A percentile compares a stretch with the other conserved stretches of the same genome.
Evolutionary conservation across 1,139 yeast genomes (phyloP).

Genomic region (Groenewaldozyma sp.): DNA sequence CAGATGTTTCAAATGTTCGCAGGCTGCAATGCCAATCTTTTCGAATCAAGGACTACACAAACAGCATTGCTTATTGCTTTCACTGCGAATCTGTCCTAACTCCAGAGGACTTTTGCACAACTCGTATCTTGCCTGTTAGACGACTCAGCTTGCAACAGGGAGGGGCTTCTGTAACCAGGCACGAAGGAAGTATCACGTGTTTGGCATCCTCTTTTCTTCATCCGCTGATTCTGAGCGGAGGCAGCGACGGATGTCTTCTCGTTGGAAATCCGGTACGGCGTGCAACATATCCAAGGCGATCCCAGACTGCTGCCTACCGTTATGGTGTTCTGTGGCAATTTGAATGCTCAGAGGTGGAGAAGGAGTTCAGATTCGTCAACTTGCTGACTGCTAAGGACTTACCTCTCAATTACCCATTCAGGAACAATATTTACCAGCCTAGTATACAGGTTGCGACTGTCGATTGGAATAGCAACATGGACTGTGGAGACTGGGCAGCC

Average conservation of each 20-base stretch:
- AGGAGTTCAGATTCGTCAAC: slow-evolving; percentile 32
- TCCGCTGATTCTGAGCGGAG: slow-evolving; percentile 54
- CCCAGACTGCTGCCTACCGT: slow-evolving; percentile 23
- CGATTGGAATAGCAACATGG: slow-evolving; percentile 52
- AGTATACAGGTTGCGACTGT: slow-evolving; percentile 45
- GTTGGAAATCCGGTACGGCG: slow-evolving; percentile 37
- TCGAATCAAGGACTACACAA: slow-evolving; percentile 30
- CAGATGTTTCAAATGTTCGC: slow-evolving; percentile 36
- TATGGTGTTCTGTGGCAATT: slow-evolving; percentile 23
- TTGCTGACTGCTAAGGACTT: slow-evolving; percentile 17
- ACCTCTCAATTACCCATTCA: slow-evolving; percentile 17
- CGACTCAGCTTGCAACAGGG: slow-evolving; percentile 26
- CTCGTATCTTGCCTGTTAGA: slow-evolving; percentile 32
- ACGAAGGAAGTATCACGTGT: slow-evolving; percentile 33
- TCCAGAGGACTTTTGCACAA: slow-evolving; percentile 35
- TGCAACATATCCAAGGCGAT: slow-evolving; percentile 34
- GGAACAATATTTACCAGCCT: slow-evolving; percentile 36
- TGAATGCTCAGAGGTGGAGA: slow-evolving; percentile 16
- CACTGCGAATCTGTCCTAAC: slow-evolving; percentile 33
- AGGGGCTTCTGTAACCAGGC: slow-evolving; percentile 30
- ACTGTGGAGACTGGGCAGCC: slow-evolving; percentile 50
- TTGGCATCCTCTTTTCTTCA: slow-evolving; percentile 40
- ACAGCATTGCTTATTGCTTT: slow-evolving; percentile 30
- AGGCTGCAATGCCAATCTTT: slow-evolving; percentile 30
- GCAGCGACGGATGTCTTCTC: slow-evolving; percentile 49